Evolutionary conservation across 2,329 filamentous ascomycete species (phyloP).

Genomic region (Waltergamsia citrina): DNA sequence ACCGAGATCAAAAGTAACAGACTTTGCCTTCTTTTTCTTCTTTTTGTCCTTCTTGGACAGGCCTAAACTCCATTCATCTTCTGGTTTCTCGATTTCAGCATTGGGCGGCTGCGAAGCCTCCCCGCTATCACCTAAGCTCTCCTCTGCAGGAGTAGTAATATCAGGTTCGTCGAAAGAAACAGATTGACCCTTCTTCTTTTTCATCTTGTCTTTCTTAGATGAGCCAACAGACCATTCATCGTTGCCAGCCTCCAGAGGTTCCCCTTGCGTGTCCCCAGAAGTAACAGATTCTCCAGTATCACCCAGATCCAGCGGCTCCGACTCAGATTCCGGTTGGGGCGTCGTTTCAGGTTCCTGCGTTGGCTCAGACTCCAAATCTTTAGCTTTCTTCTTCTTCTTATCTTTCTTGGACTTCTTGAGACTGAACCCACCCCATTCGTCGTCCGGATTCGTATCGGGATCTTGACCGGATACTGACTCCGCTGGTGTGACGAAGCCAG

Average conservation of each 20-base stretch:
- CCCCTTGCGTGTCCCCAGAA: background rate
- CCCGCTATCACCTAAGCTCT: too few relatives aligned
- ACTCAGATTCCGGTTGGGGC: conserved; percentile 3
- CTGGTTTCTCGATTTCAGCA: too few relatives aligned
- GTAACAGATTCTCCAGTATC: background rate
- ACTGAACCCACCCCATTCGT: conserved; percentile 6
- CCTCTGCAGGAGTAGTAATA: too few relatives aligned
- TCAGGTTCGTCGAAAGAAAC: too few relatives aligned
- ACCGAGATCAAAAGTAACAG: conserved; percentile 5
- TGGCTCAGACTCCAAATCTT: conserved; percentile 6
- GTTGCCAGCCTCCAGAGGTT: background rate
- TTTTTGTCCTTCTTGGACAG: conserved; percentile 2
- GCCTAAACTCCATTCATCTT: background rate
- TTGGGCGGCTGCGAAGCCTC: too few relatives aligned
- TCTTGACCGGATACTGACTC: conserved; percentile 3
- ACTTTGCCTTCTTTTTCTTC: conserved; percentile 6
- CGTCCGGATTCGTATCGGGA: conserved; percentile 4
- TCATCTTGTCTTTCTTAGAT: conserved; percentile 20
- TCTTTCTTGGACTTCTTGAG: conserved; percentile 16
- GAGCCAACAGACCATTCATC: background rate
- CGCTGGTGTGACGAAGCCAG: conserved; percentile 6
- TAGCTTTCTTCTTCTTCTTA: conserved; percentile 17
- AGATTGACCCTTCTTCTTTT: conserved; percentile 20
- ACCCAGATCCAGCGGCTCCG: conserved; percentile 2
- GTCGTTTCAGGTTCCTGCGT: conserved; percentile 5